phyloP scores from a whole-genome alignment of 192 early-diverging fungal species.

The Coemansia sp. region DNA sequence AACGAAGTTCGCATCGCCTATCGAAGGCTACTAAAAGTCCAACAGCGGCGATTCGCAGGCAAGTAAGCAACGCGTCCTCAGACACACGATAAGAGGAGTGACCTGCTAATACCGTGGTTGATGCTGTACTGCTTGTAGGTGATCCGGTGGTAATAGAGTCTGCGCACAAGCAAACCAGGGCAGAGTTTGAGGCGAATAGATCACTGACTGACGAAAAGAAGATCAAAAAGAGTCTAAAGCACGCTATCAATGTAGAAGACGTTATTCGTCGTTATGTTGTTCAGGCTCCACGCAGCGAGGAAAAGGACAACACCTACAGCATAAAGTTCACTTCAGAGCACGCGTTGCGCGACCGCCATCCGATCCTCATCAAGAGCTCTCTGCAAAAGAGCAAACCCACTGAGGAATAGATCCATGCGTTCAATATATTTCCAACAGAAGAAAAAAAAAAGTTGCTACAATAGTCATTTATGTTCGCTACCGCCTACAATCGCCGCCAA shows the following conservation, averaged over 20 bases:
- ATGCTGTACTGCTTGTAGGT: background rate
- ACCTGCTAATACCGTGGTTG: background rate
- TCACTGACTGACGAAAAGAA: slow-evolving; percentile 29
- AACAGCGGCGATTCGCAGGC: slow-evolving; percentile 36
- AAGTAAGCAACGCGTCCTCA: background rate
- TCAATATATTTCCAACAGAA: background rate
- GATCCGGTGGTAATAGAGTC: slow-evolving; percentile 18
- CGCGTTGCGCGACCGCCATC: slow-evolving; percentile 42
- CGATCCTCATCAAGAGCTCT: slow-evolving; percentile 44
- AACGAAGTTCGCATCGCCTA: slow-evolving; percentile 34
- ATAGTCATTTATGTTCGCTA: background rate
- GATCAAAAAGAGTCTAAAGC: slow-evolving; percentile 40
- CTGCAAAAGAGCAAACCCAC: slow-evolving; percentile 17
- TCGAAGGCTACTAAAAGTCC: slow-evolving; percentile 33
- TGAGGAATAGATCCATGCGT: background rate
- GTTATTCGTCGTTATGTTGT: slow-evolving; percentile 48
- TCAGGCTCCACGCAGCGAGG: slow-evolving; percentile 33
- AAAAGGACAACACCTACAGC: slow-evolving; percentile 33
- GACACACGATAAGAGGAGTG: background rate
- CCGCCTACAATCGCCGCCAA: background rate
- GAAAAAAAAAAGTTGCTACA: background rate
- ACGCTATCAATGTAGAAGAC: slow-evolving; percentile 37
- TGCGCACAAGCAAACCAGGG: slow-evolving; percentile 38
- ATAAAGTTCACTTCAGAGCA: slow-evolving; percentile 42
- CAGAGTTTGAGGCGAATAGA: slow-evolving; percentile 36